A percentile compares a stretch with the other conserved stretches of the same genome.
phyloP scores from a whole-genome alignment of 2,329 filamentous ascomycete species.

The Colletotrichum sojae region DNA sequence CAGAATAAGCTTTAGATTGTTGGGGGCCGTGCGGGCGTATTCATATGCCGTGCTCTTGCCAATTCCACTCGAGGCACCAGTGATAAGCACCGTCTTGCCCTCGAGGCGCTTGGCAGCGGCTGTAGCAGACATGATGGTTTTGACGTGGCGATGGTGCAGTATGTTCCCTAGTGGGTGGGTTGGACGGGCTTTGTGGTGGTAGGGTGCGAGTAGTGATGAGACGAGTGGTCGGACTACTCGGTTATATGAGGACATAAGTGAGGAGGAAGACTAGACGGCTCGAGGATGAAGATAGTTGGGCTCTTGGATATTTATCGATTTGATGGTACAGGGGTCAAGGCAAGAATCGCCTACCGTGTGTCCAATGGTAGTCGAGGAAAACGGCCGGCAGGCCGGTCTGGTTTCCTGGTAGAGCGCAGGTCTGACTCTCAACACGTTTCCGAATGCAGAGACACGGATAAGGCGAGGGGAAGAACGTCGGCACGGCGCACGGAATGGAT shows the following conservation, averaged over 20 bases:
- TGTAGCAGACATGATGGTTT: conserved; percentile 65
- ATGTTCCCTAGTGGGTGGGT: conserved; percentile 6
- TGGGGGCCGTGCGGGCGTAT: conserved; percentile 88
- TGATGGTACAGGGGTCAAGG: conserved; percentile 3
- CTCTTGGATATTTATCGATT: conserved; percentile 17
- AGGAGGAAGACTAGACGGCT: background rate
- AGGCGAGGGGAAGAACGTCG: conserved; percentile 34
- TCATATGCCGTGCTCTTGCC: conserved; percentile 87
- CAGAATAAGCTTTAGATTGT: conserved; percentile 85
- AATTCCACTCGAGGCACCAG: conserved; percentile 94
- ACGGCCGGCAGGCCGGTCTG: background rate
- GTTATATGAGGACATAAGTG: conserved; percentile 23
- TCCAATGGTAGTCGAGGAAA: conserved; percentile 9
- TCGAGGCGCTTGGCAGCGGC: conserved; percentile 86
- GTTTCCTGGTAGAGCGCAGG: background rate
- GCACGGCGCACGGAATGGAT: conserved; percentile 33
- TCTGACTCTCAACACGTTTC: conserved; percentile 31
- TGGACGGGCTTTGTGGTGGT: conserved; percentile 14
- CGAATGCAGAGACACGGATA: conserved; percentile 34
- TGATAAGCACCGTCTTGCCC: conserved; percentile 93
- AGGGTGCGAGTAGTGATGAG: conserved; percentile 9
- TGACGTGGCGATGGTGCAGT: background rate
- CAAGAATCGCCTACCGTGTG: background rate
- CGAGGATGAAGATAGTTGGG: background rate
- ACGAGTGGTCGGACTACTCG: conserved; percentile 13